A percentile compares a stretch with the other conserved stretches of the same genome.
Conservation (phyloP, 2,329 filamentous ascomycete species). For the Pseudocercospora macadamiae region DNA sequence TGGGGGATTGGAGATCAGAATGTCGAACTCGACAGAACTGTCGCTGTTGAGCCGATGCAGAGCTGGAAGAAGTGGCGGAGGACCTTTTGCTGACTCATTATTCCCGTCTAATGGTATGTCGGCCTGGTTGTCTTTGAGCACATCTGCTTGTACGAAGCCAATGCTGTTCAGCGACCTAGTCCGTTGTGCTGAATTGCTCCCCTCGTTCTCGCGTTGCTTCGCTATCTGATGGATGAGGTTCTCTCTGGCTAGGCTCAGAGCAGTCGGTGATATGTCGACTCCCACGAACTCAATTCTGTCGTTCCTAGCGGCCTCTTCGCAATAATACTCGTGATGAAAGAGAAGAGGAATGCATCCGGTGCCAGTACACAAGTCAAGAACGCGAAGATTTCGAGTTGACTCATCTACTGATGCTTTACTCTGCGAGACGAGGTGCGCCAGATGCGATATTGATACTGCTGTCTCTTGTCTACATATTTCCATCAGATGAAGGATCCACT, state of each 20-base stretch:
- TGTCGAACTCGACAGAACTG: constrained; percentile 43
- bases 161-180: constrained; percentile 26
- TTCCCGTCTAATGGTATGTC: background rate
- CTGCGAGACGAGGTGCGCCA: constrained; percentile 35
- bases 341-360: constrained; percentile 87
- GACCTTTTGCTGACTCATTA: background rate
- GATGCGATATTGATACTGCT: constrained; percentile 44
- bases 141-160: constrained; percentile 41
- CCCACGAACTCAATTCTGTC: constrained; percentile 60
- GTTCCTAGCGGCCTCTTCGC: constrained; percentile 20
- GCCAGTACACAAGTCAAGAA: constrained; percentile 88
- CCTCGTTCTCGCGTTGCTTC: constrained; percentile 23
- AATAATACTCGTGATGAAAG: constrained; percentile 64
- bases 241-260: constrained; percentile 65
- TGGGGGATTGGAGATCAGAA: constrained; percentile 87
- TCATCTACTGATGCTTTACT: constrained; percentile 10
- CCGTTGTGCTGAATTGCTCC: background rate
- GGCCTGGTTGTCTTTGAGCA: constrained; percentile 25
- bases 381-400: constrained; percentile 48
- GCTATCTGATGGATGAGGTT: constrained; percentile 54
- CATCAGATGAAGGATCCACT: constrained; percentile 16
- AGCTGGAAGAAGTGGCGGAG: constrained; percentile 18
- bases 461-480: constrained; percentile 48
- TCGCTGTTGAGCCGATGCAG: constrained; percentile 15
- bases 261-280: constrained; percentile 70